Evolutionary conservation across 768 basidiomycete genomes (phyloP).

Genomic region (Suillus clintonianus): DNA sequence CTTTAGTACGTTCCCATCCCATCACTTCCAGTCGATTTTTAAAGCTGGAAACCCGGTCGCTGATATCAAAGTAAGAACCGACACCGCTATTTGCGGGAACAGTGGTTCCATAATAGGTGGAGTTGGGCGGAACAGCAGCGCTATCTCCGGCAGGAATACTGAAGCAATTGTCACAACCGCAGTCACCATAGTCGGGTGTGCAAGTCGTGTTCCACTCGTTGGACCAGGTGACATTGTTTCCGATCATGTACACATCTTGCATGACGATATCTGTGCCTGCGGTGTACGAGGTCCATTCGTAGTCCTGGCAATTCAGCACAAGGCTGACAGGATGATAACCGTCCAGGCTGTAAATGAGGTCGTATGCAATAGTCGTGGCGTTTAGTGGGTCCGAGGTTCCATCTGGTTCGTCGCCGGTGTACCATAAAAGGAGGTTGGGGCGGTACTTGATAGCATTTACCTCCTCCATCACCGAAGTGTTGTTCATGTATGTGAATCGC

Average conservation of each 20-base stretch:
- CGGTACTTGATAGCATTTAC: constrained; percentile 69
- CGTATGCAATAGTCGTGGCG: constrained; percentile 49
- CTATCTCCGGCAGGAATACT: constrained; percentile 43
- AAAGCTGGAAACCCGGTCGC: constrained; percentile 67
- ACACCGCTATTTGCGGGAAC: constrained; percentile 33
- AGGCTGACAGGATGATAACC: constrained; percentile 70
- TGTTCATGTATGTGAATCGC: constrained; percentile 71
- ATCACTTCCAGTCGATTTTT: constrained; percentile 56
- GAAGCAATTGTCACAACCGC: constrained; percentile 70
- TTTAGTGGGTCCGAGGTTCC: constrained; percentile 68
- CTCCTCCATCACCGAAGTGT: constrained; percentile 61
- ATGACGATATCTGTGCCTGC: constrained; percentile 69
- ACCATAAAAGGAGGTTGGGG: constrained; percentile 71
- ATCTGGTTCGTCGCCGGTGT: constrained; percentile 76
- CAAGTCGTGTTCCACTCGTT: constrained; percentile 62
- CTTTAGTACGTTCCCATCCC: constrained; percentile 69
- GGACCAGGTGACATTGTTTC: constrained; percentile 67
- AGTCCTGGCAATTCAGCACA: constrained; percentile 68
- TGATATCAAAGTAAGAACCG: constrained; percentile 62
- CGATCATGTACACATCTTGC: constrained; percentile 56
- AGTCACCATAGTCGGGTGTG: constrained; percentile 67
- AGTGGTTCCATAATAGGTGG: constrained; percentile 17
- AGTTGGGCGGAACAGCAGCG: constrained; percentile 26
- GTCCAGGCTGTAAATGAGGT: constrained; percentile 60
- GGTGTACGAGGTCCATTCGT: constrained; percentile 58